A percentile compares a stretch with the other conserved stretches of the same genome.
Conservation (phyloP, 148 eudicot genomes). For the Fagopyrum esculentum region DNA sequence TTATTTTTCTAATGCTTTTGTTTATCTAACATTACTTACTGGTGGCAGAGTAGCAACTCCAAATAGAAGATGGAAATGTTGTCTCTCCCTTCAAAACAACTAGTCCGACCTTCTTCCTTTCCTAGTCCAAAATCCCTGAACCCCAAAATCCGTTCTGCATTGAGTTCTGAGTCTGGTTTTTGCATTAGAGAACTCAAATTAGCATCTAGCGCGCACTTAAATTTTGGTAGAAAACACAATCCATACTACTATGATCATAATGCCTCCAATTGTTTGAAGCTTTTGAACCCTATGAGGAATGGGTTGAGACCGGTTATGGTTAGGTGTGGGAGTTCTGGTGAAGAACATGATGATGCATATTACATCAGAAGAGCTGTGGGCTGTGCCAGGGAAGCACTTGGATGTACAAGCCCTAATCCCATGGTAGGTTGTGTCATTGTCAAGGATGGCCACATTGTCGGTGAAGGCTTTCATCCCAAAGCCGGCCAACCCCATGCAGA, state of each 20-base stretch:
- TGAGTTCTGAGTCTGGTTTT: neutral
- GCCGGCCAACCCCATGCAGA: conserved; percentile 99
- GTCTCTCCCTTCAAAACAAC: neutral
- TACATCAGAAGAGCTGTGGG: conserved; percentile 84
- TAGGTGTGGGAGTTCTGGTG: conserved; percentile 23
- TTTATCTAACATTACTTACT: too few species aligned
- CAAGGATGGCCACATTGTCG: conserved; percentile 76
- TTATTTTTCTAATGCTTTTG: neutral
- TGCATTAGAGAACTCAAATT: neutral
- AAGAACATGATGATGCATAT: conserved; percentile 42
- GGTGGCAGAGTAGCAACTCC: neutral
- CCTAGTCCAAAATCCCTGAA: neutral
- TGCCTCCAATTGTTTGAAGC: neutral
- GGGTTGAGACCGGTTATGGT: conserved; percentile 20
- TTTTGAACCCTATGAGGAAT: conserved; percentile 19
- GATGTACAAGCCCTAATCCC: conserved; percentile 93
- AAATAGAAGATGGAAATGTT: neutral
- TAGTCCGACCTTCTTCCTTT: neutral
- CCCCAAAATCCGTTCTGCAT: neutral
- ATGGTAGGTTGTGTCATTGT: conserved; percentile 97
- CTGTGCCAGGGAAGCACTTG: conserved; percentile 69
- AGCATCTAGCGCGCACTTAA: neutral
- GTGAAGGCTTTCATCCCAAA: conserved; percentile 97
- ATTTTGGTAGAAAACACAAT: neutral
- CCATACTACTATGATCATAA: neutral